phyloP scores from a whole-genome alignment of 2,329 filamentous ascomycete genomes.

The Calonectria crousiana region DNA sequence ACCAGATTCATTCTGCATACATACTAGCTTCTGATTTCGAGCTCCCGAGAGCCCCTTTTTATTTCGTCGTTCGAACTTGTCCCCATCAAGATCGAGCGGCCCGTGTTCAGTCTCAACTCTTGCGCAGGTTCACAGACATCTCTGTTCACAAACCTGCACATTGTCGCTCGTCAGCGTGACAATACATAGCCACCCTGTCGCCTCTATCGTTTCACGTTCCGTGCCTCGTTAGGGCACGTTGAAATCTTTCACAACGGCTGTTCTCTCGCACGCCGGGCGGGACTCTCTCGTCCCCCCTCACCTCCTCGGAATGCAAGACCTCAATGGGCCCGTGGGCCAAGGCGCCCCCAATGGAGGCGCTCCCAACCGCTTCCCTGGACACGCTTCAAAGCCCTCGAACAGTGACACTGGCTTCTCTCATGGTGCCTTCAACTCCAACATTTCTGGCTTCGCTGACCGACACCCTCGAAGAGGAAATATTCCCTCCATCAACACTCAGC shows the following conservation, averaged over 20 bases:
- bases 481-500: slow-evolving; percentile 90
- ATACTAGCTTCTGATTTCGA: slow-evolving; percentile 34
- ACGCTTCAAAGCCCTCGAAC: slow-evolving; percentile 84
- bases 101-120: slow-evolving; percentile 14
- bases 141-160: slow-evolving; percentile 6
- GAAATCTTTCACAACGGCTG: slow-evolving; percentile 81
- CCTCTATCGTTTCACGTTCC: slow-evolving; percentile 30
- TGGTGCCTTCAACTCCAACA: slow-evolving; percentile 89
- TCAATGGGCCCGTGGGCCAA: slow-evolving; percentile 71
- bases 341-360: slow-evolving; percentile 50
- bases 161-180: slow-evolving; percentile 29
- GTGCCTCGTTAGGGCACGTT: slow-evolving; percentile 61
- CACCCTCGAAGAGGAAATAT: slow-evolving; percentile 88
- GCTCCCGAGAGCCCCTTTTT: slow-evolving; percentile 30
- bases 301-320: slow-evolving; percentile 92
- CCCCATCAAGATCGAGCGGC: slow-evolving; percentile 17
- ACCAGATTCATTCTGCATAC: slow-evolving; percentile 39
- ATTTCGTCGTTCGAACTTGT: slow-evolving; percentile 22
- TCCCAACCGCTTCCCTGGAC: slow-evolving; percentile 74
- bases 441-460: slow-evolving; percentile 86
- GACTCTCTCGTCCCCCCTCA: slow-evolving; percentile 90
- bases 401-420: slow-evolving; percentile 93
- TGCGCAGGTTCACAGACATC: neutral
- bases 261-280: slow-evolving; percentile 81
- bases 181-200: slow-evolving; percentile 25